Conservation (phyloP, 805 yeast species). For the Metschnikowia anglica region DNA sequence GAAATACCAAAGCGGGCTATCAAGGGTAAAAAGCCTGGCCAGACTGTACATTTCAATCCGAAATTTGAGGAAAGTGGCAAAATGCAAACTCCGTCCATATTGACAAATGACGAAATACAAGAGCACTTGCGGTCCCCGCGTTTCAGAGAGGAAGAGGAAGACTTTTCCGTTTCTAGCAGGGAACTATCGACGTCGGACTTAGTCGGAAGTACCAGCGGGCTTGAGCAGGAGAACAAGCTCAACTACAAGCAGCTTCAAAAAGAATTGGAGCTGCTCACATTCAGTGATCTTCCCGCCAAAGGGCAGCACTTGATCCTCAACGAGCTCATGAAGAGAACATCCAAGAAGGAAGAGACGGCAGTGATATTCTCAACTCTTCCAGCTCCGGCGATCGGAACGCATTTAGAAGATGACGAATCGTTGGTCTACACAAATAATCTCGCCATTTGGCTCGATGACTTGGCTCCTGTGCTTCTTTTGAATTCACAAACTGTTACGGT, state of each 20-base stretch:
- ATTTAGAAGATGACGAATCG: constrained; percentile 64
- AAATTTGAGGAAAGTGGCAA: constrained; percentile 4
- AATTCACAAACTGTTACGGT: constrained; percentile 96
- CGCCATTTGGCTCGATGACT: constrained; percentile 74
- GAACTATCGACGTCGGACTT: constrained; percentile 3
- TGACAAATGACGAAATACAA: constrained; percentile 37
- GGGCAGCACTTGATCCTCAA: constrained; percentile 89
- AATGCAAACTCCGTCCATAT: constrained; percentile 33
- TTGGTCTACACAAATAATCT: constrained; percentile 72
- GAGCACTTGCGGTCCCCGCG: constrained; percentile 37
- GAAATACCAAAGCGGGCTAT: constrained; percentile 4
- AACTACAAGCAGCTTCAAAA: constrained; percentile 38
- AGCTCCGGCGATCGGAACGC: constrained; percentile 82
- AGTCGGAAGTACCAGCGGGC: neutral
- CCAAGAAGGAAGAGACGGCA: constrained; percentile 54
- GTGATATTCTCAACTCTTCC: constrained; percentile 89
- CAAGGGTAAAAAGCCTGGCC: constrained; percentile 2
- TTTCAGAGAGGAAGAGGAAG: constrained; percentile 31
- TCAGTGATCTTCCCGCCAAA: constrained; percentile 86
- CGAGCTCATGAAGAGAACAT: constrained; percentile 71
- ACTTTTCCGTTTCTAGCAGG: constrained; percentile 1
- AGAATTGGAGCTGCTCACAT: constrained; percentile 46
- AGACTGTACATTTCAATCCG: constrained; percentile 11
- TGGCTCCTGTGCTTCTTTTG: constrained; percentile 80
- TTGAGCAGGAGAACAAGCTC: constrained; percentile 12